Evolutionary conservation across 2,329 filamentous ascomycete species (phyloP).

Genomic region (Biscogniauxia mediterranea): DNA sequence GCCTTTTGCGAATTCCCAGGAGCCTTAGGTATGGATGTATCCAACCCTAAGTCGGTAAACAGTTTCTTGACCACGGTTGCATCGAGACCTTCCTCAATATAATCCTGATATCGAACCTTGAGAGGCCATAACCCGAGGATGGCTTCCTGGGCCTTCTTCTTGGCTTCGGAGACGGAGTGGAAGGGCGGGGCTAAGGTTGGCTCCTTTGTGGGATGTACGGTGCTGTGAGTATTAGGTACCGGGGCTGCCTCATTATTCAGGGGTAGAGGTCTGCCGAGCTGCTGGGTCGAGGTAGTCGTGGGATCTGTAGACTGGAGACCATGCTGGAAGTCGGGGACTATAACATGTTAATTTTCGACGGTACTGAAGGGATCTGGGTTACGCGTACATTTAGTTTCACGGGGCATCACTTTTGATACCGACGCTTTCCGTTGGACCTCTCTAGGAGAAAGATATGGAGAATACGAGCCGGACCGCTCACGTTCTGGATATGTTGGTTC

Average conservation of each 20-base stretch:
- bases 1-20: slow-evolving; percentile 7
- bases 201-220: neutral
- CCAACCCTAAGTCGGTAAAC: slow-evolving; percentile 67
- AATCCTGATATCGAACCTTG: slow-evolving; percentile 71
- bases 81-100: slow-evolving; percentile 72
- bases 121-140: slow-evolving; percentile 63
- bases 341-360: slow-evolving; percentile 3
- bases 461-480: slow-evolving; percentile 53
- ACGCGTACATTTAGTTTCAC: slow-evolving; percentile 24
- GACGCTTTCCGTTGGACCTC: slow-evolving; percentile 39
- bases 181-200: slow-evolving; percentile 12
- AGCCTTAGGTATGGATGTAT: slow-evolving; percentile 36
- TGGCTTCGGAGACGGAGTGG: slow-evolving; percentile 41
- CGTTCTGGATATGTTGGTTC: slow-evolving; percentile 33
- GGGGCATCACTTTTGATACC: slow-evolving; percentile 19
- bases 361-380: slow-evolving; percentile 3
- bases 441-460: slow-evolving; percentile 49
- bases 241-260: neutral
- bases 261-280: neutral
- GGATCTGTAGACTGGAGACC: neutral
- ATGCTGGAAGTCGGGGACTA: slow-evolving; percentile 4
- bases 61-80: slow-evolving; percentile 59
- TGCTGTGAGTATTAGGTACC: neutral
- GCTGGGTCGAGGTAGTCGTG: too few relatives aligned
- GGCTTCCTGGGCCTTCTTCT: slow-evolving; percentile 63